Evolutionary conservation across 2,329 filamentous ascomycete genomes (phyloP).

Genomic region (Aspergillus quadricinctus): DNA sequence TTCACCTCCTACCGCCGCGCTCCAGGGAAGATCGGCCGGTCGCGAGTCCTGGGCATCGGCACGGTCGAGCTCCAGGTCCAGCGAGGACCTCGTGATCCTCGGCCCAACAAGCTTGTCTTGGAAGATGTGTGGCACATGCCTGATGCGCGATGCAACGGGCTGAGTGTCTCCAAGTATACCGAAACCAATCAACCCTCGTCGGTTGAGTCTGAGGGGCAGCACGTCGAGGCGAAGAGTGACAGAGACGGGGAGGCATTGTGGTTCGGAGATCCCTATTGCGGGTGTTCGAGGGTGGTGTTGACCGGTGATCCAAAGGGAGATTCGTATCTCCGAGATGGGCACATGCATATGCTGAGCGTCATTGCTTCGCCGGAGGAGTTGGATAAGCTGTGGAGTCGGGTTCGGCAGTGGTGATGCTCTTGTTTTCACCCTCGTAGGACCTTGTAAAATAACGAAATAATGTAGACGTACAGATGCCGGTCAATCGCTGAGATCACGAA

Average conservation of each 20-base stretch:
- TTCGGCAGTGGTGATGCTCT: constrained; percentile 9
- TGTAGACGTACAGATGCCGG: background rate
- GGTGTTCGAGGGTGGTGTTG: constrained; percentile 12
- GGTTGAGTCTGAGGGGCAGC: constrained; percentile 2
- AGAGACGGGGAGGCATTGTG: constrained; percentile 11
- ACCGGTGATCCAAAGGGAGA: constrained; percentile 12
- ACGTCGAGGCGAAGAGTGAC: constrained; percentile 6
- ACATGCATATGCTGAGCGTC: constrained; percentile 8
- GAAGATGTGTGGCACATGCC: constrained; percentile 18
- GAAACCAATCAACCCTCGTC: constrained; percentile 5
- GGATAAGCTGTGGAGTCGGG: constrained; percentile 9
- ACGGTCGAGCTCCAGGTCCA: constrained; percentile 14
- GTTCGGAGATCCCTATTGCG: constrained; percentile 12
- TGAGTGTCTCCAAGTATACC: constrained; percentile 11
- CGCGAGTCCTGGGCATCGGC: constrained; percentile 16
- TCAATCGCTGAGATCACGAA: background rate
- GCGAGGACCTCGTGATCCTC: constrained; percentile 8
- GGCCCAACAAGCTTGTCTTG: constrained; percentile 11
- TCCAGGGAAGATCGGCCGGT: constrained; percentile 12
- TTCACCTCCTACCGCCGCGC: constrained; percentile 17
- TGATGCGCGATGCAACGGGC: constrained; percentile 16
- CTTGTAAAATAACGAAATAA: background rate
- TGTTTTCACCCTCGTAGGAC: background rate
- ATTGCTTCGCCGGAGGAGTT: constrained; percentile 14
- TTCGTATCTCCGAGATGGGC: constrained; percentile 3